A percentile compares a stretch with the other conserved stretches of the same genome.
Conservation (phyloP, 768 basidiomycete genomes). For the Infundibulicybe gibba region DNA sequence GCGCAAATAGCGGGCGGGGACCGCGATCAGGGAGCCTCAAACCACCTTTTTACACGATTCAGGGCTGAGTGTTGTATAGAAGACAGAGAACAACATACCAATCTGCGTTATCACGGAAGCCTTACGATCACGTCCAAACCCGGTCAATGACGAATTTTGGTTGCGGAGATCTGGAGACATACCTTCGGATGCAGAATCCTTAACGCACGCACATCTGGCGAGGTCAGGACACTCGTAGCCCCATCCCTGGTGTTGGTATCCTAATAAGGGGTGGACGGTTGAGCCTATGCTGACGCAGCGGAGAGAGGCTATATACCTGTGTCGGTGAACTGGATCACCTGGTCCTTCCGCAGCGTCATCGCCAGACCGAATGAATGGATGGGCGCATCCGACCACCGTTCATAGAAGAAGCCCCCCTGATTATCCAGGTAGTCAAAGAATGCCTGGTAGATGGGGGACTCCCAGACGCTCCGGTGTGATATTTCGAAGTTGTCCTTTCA, state of each 20-base stretch:
- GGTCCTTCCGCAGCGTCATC: slow-evolving; percentile 23
- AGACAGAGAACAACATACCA: too few relatives aligned
- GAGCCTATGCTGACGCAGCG: background rate
- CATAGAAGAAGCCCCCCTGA: slow-evolving; percentile 27
- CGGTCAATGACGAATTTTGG: too few relatives aligned
- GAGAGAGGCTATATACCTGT: slow-evolving; percentile 12
- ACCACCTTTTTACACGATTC: too few relatives aligned
- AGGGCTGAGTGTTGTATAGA: too few relatives aligned
- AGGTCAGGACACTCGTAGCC: slow-evolving; percentile 18
- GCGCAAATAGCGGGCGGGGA: too few relatives aligned
- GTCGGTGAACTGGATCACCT: slow-evolving; percentile 21
- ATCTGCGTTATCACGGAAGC: too few relatives aligned
- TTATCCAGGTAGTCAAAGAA: slow-evolving; percentile 21
- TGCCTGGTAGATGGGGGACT: slow-evolving; percentile 16
- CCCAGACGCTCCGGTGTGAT: slow-evolving; percentile 24
- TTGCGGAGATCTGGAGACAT: background rate
- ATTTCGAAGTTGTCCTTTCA: slow-evolving; percentile 26
- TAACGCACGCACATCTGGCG: slow-evolving; percentile 17
- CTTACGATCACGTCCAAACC: too few relatives aligned
- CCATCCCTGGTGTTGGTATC: slow-evolving; percentile 25
- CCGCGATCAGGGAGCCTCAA: too few relatives aligned
- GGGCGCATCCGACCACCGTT: slow-evolving; percentile 25
- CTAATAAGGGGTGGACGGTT: background rate
- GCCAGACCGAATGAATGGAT: slow-evolving; percentile 23
- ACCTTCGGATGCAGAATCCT: slow-evolving; percentile 7